Conservation (phyloP, 2,329 filamentous ascomycete genomes). For the Colletotrichum sojae region DNA sequence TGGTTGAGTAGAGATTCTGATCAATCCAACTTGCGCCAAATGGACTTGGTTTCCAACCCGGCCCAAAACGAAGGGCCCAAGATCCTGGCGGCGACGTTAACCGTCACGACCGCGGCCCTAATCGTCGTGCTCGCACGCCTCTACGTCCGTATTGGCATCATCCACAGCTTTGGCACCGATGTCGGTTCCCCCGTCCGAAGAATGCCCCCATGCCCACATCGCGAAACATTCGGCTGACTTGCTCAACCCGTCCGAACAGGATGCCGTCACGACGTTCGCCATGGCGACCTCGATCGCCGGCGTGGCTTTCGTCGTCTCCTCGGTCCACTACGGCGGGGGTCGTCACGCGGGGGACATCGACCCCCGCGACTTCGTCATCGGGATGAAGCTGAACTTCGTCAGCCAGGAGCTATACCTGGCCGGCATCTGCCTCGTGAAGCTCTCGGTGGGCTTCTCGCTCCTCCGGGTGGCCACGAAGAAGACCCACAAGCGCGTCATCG, state of each 20-base stretch:
- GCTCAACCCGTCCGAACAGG: conserved; percentile 41
- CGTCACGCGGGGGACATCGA: conserved; percentile 60
- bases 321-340: conserved; percentile 61
- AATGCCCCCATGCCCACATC: too few relatives aligned
- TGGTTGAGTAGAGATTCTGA: background rate
- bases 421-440: conserved; percentile 58
- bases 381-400: conserved; percentile 59
- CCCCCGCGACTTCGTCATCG: conserved; percentile 49
- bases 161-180: conserved; percentile 64
- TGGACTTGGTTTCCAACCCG: conserved; percentile 47
- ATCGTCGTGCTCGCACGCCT: conserved; percentile 57
- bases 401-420: conserved; percentile 60
- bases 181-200: conserved; percentile 46
- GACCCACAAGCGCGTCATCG: conserved; percentile 53
- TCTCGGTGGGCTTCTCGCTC: conserved; percentile 58
- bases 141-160: conserved; percentile 61
- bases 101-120: conserved; percentile 54
- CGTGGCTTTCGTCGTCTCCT: conserved; percentile 55
- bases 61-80: conserved; percentile 52
- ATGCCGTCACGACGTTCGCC: conserved; percentile 48
- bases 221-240: background rate
- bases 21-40: background rate
- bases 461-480: conserved; percentile 56
- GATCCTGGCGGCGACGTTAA: conserved; percentile 57
- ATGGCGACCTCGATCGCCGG: conserved; percentile 53